A percentile compares a stretch with the other conserved stretches of the same genome.
phyloP scores from a whole-genome alignment of 768 basidiomycete species.

The Lentinus tigrinus region DNA sequence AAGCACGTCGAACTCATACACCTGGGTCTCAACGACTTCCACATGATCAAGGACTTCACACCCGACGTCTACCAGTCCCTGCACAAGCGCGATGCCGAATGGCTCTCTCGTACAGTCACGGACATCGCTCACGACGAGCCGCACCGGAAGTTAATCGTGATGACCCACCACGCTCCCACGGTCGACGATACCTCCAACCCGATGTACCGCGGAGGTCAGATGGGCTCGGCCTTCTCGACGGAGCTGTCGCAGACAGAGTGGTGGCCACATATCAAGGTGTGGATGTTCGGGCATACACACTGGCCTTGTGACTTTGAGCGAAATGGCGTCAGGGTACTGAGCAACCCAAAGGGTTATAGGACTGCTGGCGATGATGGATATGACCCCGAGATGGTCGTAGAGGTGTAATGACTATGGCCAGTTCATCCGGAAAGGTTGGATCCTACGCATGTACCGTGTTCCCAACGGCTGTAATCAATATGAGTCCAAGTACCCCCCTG shows the following conservation, averaged over 20 bases:
- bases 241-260: conserved; percentile 32
- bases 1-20: conserved; percentile 29
- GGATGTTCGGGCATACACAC: conserved; percentile 45
- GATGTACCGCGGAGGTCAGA: conserved; percentile 25
- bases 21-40: conserved; percentile 34
- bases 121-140: conserved; percentile 29
- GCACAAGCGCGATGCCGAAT: conserved; percentile 31
- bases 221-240: conserved; percentile 32
- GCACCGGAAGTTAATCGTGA: conserved; percentile 31
- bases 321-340: conserved; percentile 33
- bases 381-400: conserved; percentile 4
- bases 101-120: conserved; percentile 32
- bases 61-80: conserved; percentile 21
- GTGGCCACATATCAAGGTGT: conserved; percentile 30
- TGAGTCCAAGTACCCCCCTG: too few species aligned
- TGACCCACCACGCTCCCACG: conserved; percentile 44
- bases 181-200: conserved; percentile 34
- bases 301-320: conserved; percentile 37
- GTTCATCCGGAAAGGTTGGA: too few species aligned
- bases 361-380: conserved; percentile 10
- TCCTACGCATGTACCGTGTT: too few species aligned
- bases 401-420: conserved; percentile 1
- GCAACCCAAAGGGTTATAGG: conserved; percentile 35
- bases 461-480: too few species aligned
- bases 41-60: conserved; percentile 28